Base-by-base conservation (phyloP, 768 basidiomycete species). In the Suillus subluteus region DNA sequence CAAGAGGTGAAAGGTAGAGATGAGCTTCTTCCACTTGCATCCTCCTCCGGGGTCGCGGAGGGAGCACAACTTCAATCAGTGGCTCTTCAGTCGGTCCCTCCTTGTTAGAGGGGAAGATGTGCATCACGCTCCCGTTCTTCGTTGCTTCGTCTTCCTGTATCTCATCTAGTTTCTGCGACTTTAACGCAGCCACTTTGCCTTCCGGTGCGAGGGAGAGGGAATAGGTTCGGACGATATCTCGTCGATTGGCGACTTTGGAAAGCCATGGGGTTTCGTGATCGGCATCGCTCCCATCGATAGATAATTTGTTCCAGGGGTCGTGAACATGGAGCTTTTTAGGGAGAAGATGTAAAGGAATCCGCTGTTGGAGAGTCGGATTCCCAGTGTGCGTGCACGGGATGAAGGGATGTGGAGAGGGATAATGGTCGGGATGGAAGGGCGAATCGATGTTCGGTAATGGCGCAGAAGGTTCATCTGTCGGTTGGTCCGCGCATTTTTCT, bases 241-340 rank as follows among this genome's bases (percentile, higher is more conserved):
- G 67, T 40, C 16, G 38, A 11, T 30, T 43, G 26, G 26, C 40
- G 21, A 43, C 40, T 66, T 68, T 76, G 2, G 75, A 70, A 0
- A 55, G 69, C 79, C 81, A 81, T 2, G 68, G 56, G 2, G 41
- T 69, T n/a, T 70, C 11, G 2, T 12, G 1, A 40, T 72, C 63
- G 5, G 62, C 44, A 1, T 37, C 5, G 44, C 8, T 58, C 5
- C 58, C 0, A 32, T 18, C 7, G 21, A 75, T 75, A 37, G 65
- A 21, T 40, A 83, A 76, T 11, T 80, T 50, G 62, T 72, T 70
- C 68, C 75, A 82, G 0, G 83, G 83, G 64, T 84, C 83, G 64
- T 84, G 83, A 1, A 84, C 81, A 30, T 80, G 67, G 12, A 85
- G 73, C 23, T 70, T 81, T 69, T 79, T 66, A 0, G 84, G 84